Evolutionary conservation across 768 basidiomycete species (phyloP).

Genomic region (Porphyrellus cyaneotinctus): DNA sequence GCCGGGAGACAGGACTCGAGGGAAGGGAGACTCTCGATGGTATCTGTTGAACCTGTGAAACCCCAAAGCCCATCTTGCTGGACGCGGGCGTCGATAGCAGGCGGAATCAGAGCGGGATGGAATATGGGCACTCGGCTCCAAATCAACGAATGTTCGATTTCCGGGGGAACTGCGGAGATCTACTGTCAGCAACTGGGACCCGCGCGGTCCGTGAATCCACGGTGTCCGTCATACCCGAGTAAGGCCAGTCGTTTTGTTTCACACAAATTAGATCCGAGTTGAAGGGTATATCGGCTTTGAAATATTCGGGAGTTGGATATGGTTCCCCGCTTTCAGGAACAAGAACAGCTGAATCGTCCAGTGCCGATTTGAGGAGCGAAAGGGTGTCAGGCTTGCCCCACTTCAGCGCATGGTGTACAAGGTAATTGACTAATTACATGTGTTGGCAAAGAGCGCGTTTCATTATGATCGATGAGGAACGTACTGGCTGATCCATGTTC

Average conservation of each 20-base stretch:
- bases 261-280: conserved; percentile 55
- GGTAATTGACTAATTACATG: conserved; percentile 54
- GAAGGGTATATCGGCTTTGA: conserved; percentile 56
- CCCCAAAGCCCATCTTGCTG: conserved; percentile 79
- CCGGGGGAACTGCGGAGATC: conserved; percentile 51
- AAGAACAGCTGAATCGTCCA: conserved; percentile 37
- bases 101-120: conserved; percentile 52
- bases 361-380: conserved; percentile 52
- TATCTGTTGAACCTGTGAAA: conserved; percentile 60
- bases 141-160: conserved; percentile 70
- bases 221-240: conserved; percentile 52
- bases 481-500: conserved; percentile 66
- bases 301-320: conserved; percentile 46
- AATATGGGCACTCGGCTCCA: conserved; percentile 77
- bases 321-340: not conserved
- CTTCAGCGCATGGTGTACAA: conserved; percentile 62
- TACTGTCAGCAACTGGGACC: not conserved
- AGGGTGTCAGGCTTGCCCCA: conserved; percentile 72
- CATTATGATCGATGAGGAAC: conserved; percentile 15
- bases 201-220: not conserved
- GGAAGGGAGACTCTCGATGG: conserved; percentile 56
- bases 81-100: conserved; percentile 51
- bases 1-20: conserved; percentile 57
- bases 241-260: conserved; percentile 85
- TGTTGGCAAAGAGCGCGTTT: not conserved